Evolutionary conservation across 139 green algal genomes (phyloP).

Genomic region (Spirogloea muscicola): DNA sequence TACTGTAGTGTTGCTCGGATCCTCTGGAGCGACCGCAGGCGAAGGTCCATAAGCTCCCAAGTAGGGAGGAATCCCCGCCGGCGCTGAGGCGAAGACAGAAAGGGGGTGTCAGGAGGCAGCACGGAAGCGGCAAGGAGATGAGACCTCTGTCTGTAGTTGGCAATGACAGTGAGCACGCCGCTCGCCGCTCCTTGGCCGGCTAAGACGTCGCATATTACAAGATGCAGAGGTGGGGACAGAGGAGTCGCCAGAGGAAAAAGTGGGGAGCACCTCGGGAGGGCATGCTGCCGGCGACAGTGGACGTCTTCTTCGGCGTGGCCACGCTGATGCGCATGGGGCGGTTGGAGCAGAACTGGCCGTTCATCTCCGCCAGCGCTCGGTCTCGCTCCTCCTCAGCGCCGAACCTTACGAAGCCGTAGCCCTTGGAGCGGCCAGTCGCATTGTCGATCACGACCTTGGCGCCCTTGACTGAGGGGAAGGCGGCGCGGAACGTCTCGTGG

Average conservation of each 20-base stretch:
- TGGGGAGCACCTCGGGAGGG: too few relatives aligned
- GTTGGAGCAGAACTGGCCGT: constrained; percentile 55
- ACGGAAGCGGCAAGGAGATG: too few relatives aligned
- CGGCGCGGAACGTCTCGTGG: constrained; percentile 77
- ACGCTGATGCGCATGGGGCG: constrained; percentile 46
- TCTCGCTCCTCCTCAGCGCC: constrained; percentile 75
- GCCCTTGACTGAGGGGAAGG: constrained; percentile 68
- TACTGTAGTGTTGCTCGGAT: constrained; percentile 23
- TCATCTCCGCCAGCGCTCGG: constrained; percentile 78
- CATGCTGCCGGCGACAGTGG: background rate
- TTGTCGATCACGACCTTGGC: constrained; percentile 83
- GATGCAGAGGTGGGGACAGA: too few relatives aligned
- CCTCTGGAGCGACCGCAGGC: background rate
- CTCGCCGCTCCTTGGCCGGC: too few relatives aligned
- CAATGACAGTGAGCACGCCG: too few relatives aligned
- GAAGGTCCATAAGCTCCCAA: background rate
- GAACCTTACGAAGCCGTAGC: constrained; percentile 96
- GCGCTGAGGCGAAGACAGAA: too few relatives aligned
- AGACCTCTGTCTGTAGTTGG: too few relatives aligned
- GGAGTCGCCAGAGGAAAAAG: too few relatives aligned
- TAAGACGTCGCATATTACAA: too few relatives aligned
- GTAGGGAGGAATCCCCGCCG: too few relatives aligned
- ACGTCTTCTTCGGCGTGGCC: constrained; percentile 47
- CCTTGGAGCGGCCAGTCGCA: constrained; percentile 75
- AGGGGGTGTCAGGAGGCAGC: too few relatives aligned